Evolutionary conservation across 148 eudicot genomes (phyloP).

Genomic region (Persicaria tinctoria): DNA sequence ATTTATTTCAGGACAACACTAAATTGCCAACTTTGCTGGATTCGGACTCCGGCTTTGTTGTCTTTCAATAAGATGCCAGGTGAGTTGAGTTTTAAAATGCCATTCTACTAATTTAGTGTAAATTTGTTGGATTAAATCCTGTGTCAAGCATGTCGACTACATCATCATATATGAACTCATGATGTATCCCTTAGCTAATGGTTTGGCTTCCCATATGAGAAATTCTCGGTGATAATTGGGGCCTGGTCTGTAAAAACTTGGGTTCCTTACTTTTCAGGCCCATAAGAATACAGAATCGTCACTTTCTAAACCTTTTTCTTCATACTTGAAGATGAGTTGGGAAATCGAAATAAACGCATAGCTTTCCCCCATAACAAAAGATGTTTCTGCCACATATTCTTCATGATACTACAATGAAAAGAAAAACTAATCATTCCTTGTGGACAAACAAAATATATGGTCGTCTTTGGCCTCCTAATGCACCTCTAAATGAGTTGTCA

Average conservation of each 20-base stretch:
- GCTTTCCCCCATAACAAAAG: neutral
- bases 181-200: neutral
- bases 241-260: neutral
- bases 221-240: neutral
- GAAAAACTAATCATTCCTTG: neutral
- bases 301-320: neutral
- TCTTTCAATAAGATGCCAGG: constrained; percentile 15
- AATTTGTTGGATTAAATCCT: neutral
- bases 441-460: neutral
- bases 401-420: neutral
- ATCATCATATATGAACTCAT: neutral
- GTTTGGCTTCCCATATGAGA: neutral
- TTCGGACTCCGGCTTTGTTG: constrained; percentile 32
- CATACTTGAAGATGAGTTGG: neutral
- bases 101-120: constrained; percentile 1
- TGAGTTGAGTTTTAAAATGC: constrained; percentile 32
- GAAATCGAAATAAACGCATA: neutral
- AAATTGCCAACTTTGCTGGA: constrained; percentile 26
- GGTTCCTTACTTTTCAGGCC: constrained; percentile 1
- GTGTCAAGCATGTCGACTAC: neutral
- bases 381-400: neutral
- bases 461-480: neutral
- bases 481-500: neutral
- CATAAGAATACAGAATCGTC: neutral
- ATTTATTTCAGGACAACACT: constrained; percentile 29